These are phyloP conservation scores for Cutaneotrichosporon sp. DNA, from an alignment of 1,284 basidiomycete species.

Conservation along the genomic window DNA sequence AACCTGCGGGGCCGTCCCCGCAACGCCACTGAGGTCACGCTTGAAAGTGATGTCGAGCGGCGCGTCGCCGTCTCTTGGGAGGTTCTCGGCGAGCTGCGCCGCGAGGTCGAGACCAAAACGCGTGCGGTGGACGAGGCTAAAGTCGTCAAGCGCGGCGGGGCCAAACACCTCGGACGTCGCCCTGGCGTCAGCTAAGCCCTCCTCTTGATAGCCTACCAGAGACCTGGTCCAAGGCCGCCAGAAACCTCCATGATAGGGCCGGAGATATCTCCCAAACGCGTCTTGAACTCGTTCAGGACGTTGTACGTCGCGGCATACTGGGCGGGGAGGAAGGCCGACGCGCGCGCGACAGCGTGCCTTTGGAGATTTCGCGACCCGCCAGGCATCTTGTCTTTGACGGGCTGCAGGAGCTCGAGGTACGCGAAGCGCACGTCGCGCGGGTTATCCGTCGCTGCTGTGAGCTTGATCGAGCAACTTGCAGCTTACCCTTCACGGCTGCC, in stretches of 20 bases:
- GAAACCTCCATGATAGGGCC: constrained; percentile 45
- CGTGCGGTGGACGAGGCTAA: constrained; percentile 33
- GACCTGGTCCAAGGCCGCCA: constrained; percentile 46
- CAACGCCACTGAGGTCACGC: constrained; percentile 16
- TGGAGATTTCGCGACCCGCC: constrained; percentile 14
- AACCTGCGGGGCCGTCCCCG: constrained; percentile 47
- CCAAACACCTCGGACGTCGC: constrained; percentile 29
- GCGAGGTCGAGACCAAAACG: constrained; percentile 41
- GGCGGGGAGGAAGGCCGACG: constrained; percentile 49
- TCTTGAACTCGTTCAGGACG: constrained; percentile 45
- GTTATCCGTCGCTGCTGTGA: constrained; percentile 14
- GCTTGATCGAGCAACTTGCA: neutral
- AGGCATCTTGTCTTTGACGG: constrained; percentile 8
- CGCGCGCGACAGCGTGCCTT: constrained; percentile 43
- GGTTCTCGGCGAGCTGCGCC: constrained; percentile 4
- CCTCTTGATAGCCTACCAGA: constrained; percentile 41
- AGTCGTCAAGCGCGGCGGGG: constrained; percentile 24
- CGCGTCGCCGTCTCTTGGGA: constrained; percentile 2
- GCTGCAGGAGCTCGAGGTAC: constrained; percentile 22
- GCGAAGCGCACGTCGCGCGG: constrained; percentile 25
- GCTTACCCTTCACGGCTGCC: constrained; percentile 41
- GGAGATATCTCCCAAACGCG: constrained; percentile 34
- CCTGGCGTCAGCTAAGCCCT: constrained; percentile 14
- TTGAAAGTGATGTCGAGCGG: constrained; percentile 11
- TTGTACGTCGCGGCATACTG: constrained; percentile 49